Percentiles rank a stretch among this genome's conserved stretches.
Evolutionary conservation across 1,284 basidiomycete genomes (phyloP).

Genomic region (Puccinia novopanici): DNA sequence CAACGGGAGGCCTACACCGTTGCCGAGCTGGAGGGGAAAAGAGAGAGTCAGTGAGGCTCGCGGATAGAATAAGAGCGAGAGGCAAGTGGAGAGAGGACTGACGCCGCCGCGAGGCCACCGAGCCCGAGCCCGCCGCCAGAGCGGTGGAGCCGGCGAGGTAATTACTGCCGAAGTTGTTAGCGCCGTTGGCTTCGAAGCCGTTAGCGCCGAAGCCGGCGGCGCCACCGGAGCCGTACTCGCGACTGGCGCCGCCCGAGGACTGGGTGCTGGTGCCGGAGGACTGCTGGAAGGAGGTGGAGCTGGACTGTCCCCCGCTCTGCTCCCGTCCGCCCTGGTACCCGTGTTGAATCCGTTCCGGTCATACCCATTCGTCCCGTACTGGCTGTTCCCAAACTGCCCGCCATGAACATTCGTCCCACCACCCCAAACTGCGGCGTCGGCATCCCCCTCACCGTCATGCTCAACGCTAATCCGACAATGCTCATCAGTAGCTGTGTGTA

Average conservation of each 20-base stretch:
- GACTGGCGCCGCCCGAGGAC: not conserved
- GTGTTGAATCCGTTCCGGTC: not conserved
- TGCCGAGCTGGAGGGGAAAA: too few relatives aligned
- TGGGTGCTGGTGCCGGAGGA: slow-evolving; percentile 16
- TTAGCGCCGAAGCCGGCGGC: slow-evolving; percentile 6
- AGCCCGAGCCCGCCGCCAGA: not conserved
- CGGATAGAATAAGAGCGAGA: too few relatives aligned
- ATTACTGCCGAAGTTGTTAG: not conserved
- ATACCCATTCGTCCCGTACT: slow-evolving; percentile 13
- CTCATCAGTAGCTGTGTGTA: too few relatives aligned
- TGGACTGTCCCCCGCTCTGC: not conserved
- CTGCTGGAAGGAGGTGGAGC: slow-evolving; percentile 27
- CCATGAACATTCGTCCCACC: too few relatives aligned
- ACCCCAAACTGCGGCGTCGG: not conserved
- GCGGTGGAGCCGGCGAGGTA: not conserved
- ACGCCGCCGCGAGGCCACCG: too few relatives aligned
- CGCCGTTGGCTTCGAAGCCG: not conserved
- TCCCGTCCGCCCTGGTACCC: not conserved
- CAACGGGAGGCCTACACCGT: too few relatives aligned
- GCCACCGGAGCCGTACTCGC: slow-evolving; percentile 1
- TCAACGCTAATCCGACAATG: too few relatives aligned
- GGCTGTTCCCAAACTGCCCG: too few relatives aligned
- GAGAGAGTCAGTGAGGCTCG: too few relatives aligned
- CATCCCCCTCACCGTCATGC: too few relatives aligned
- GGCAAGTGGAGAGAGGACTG: too few relatives aligned